Conservation (phyloP, 768 basidiomycete species). For the Suillus placidus region DNA sequence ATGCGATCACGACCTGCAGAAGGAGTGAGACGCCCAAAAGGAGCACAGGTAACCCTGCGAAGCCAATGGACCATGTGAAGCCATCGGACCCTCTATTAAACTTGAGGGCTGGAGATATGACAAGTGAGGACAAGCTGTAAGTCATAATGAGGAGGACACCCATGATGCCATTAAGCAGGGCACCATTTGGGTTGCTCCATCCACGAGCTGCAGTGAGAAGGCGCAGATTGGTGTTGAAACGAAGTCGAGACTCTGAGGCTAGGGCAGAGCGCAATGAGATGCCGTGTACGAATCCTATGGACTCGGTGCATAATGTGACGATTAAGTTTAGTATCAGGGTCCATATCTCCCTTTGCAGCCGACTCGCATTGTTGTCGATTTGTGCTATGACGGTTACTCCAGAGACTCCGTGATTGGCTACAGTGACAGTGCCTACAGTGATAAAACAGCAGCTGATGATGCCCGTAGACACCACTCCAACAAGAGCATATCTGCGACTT, state of each 20-base stretch:
- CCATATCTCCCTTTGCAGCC: conserved; percentile 24
- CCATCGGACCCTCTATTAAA: no score
- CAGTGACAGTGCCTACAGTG: conserved; percentile 17
- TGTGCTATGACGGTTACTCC: conserved; percentile 9
- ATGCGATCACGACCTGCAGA: conserved; percentile 27
- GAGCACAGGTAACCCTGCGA: conserved; percentile 28
- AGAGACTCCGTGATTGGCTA: conserved; percentile 6
- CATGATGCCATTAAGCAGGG: conserved; percentile 24
- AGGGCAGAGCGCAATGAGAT: conserved; percentile 32
- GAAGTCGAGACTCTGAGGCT: conserved; percentile 27
- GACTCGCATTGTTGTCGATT: no score
- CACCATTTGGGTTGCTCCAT: conserved; percentile 27
- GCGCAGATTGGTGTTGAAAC: conserved; percentile 34
- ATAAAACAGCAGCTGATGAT: conserved; percentile 31
- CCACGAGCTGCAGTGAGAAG: conserved; percentile 26
- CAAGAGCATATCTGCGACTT: conserved; percentile 26
- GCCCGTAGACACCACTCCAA: conserved; percentile 26
- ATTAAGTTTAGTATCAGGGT: conserved; percentile 29
- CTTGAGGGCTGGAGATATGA: neutral
- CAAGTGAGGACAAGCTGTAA: conserved; percentile 30
- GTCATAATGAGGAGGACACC: conserved; percentile 31
- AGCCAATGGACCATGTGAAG: no score
- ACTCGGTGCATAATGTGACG: conserved; percentile 32
- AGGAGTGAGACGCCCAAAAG: conserved; percentile 28
- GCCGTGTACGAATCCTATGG: conserved; percentile 31